Base-by-base conservation (phyloP, 805 yeast species). In the Candida takata region DNA sequence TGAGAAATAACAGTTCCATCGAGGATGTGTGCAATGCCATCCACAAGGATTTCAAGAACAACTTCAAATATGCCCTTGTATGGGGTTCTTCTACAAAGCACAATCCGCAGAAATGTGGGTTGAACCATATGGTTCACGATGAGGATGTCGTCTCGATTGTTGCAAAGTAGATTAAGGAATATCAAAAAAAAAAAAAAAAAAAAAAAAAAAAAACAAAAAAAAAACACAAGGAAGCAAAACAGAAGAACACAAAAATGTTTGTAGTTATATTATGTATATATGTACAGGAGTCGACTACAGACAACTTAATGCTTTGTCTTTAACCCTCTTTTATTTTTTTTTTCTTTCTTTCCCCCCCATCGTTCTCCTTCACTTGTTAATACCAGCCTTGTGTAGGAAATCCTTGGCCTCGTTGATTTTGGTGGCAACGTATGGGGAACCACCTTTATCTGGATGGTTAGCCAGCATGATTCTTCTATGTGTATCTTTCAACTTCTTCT, bases 1-100 rank as follows among this genome's bases (percentile, higher is more conserved):
- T 92, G 11, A 70, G 97, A 49, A 71, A 69, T 37, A 72, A 78
- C 36, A 80, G 94, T 6, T 69, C 92, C 2, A 75, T 90, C 35
- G 90, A 81, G 45, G 86, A 79, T 46, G 85, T 90, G 20, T 90
- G 98, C 65, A 88, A 90, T 54, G 72, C 92, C 10, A 81, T 90
- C 43, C 97, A 90, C 57, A 74, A 95, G 48, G 96, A 88, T 51
- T 83, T 90, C 69, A 88, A 87, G 54, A 79, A 82, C 45, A 85
- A 83, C 52, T 90, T 92, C 69, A 85, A 87, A 57, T 87, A 88
- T 57, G 97, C 97, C 1, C 62, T 87, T 52, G 96, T 90, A 6
- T 90, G 97, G 97, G 98, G 98, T 0, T 77, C 88, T 2, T 80
- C 94, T 31, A 83, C 97, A 6, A 92, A 92, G 57, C 95, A 86